Percentiles rank a stretch among this genome's conserved stretches.
These are phyloP conservation scores for Neocallimastix lanati DNA, from an alignment of 192 early-diverging fungal species.

Conservation along the genomic window DNA sequence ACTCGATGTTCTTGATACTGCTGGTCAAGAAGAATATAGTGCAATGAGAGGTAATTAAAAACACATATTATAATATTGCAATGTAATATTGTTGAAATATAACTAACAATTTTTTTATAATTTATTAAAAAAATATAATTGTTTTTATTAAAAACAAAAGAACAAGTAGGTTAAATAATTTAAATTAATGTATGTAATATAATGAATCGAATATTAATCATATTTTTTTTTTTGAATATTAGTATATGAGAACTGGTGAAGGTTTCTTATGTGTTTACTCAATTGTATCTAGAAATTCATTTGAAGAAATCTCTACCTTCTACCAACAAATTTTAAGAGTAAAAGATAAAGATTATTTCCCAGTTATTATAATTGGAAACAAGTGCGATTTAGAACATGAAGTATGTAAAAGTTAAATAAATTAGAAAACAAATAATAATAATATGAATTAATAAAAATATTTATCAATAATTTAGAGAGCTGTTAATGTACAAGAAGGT, in stretches of 20 bases:
- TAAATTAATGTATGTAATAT: too few species aligned
- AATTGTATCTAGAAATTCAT: slow-evolving; percentile 50
- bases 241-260: slow-evolving; percentile 77
- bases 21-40: slow-evolving; percentile 68
- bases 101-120: too few species aligned
- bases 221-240: too few species aligned
- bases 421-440: too few species aligned
- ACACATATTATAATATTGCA: too few species aligned
- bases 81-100: too few species aligned
- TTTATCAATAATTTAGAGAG: too few species aligned
- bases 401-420: not conserved
- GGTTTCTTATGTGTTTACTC: slow-evolving; percentile 73
- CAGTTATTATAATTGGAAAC: slow-evolving; percentile 71
- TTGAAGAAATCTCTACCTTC: slow-evolving; percentile 56
- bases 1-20: slow-evolving; percentile 82
- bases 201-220: too few species aligned
- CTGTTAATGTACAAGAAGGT: not conserved
- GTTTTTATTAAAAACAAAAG: too few species aligned
- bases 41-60: slow-evolving; percentile 23
- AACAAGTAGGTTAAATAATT: too few species aligned
- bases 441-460: too few species aligned
- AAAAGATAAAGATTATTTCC: slow-evolving; percentile 56
- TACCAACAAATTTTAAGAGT: slow-evolving; percentile 58
- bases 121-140: too few species aligned
- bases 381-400: slow-evolving; percentile 68